Conservation (phyloP, 208 protist species). For the Trypanosoma boissoni region DNA sequence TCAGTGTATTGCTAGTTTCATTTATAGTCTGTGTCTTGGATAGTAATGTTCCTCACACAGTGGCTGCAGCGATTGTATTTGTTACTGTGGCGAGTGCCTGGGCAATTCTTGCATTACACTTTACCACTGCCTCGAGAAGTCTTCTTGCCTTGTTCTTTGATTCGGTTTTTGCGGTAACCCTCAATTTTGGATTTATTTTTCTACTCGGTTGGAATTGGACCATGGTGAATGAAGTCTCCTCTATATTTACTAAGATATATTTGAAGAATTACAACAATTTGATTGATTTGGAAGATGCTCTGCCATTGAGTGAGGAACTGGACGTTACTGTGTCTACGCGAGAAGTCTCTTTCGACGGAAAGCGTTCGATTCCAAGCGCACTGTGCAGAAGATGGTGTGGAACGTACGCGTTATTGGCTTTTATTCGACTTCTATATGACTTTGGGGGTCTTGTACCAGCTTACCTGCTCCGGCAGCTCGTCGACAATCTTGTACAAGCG, state of each 20-base stretch:
- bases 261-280: neutral
- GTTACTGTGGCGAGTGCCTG: constrained; percentile 7
- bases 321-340: neutral
- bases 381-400: constrained; percentile 12
- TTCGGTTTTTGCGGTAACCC: neutral
- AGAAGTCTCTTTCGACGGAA: neutral
- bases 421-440: constrained; percentile 20
- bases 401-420: constrained; percentile 9
- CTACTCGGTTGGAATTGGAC: constrained; percentile 22
- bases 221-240: constrained; percentile 17
- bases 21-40: neutral
- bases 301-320: constrained; percentile 17
- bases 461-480: constrained; percentile 21
- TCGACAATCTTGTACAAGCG: constrained; percentile 23
- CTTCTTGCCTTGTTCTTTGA: neutral
- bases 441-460: constrained; percentile 17
- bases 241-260: constrained; percentile 9
- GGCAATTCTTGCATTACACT: constrained; percentile 1
- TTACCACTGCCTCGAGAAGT: neutral
- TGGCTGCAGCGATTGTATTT: neutral
- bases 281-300: constrained; percentile 1
- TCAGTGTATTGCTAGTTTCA: constrained; percentile 2
- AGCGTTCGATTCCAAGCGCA: neutral
- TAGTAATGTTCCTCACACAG: neutral
- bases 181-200: constrained; percentile 9